These are phyloP conservation scores for Leccinum subgranulosum DNA, from an alignment of 768 basidiomycete genomes.

Conservation along the genomic window DNA sequence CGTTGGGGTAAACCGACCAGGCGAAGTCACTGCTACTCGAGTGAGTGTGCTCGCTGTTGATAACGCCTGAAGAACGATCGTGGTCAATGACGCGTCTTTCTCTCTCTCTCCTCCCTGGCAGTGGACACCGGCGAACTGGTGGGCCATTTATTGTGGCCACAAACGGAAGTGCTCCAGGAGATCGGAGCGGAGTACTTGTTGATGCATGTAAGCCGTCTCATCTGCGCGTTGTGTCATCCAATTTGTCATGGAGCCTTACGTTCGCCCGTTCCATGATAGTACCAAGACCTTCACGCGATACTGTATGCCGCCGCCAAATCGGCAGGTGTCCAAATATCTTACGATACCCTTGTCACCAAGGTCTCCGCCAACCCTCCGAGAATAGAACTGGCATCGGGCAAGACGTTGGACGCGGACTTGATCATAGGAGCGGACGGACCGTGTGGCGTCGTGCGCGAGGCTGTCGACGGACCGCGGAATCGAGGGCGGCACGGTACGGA, in stretches of 20 bases:
- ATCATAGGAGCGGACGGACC: constrained; percentile 59
- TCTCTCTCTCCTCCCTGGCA: constrained; percentile 9
- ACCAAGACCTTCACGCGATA: constrained; percentile 49
- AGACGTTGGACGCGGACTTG: constrained; percentile 43
- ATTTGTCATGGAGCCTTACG: background rate
- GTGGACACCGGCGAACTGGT: constrained; percentile 42
- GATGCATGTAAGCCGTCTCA: constrained; percentile 39
- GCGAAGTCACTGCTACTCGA: constrained; percentile 13
- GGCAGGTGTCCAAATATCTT: constrained; percentile 45
- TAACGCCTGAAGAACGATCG: too few relatives aligned
- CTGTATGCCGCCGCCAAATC: constrained; percentile 43
- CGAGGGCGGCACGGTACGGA: constrained; percentile 16
- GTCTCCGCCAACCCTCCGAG: constrained; percentile 29
- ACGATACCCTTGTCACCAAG: constrained; percentile 33
- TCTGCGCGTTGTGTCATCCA: background rate
- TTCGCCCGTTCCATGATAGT: constrained; percentile 32
- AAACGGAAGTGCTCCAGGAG: constrained; percentile 43
- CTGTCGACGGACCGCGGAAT: constrained; percentile 28
- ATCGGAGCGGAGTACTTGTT: constrained; percentile 46
- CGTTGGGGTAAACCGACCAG: constrained; percentile 27
- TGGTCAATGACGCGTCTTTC: background rate
- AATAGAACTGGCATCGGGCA: constrained; percentile 40
- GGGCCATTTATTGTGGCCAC: constrained; percentile 41
- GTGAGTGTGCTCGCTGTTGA: constrained; percentile 5
- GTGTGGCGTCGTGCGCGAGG: constrained; percentile 36